phyloP scores from a whole-genome alignment of 345 rosid species.

The Salix dunnii region DNA sequence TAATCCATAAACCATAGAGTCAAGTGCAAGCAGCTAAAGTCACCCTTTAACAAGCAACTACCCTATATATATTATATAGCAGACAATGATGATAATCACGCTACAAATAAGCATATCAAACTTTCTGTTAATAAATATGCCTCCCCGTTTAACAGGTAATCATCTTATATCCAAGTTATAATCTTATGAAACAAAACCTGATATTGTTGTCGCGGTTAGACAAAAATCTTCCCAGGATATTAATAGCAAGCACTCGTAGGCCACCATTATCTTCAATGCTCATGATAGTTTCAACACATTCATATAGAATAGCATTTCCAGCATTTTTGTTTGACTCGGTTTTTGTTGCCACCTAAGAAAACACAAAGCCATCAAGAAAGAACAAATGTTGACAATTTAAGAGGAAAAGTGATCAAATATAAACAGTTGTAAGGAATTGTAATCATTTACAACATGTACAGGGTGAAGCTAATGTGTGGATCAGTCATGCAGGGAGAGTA shows the following conservation, averaged over 20 bases:
- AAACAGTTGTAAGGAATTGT: neutral
- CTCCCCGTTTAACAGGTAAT: neutral
- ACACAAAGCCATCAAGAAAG: slow-evolving; percentile 18
- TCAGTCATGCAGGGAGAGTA: neutral
- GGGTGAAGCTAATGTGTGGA: neutral
- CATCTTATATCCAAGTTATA: neutral
- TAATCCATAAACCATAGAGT: neutral
- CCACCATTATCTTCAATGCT: slow-evolving; percentile 95
- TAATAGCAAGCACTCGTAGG: slow-evolving; percentile 97
- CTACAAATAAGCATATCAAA: neutral
- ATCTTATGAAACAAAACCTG: slow-evolving; percentile 46
- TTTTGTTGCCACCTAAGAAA: slow-evolving; percentile 90
- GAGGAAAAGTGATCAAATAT: slow-evolving; percentile 2
- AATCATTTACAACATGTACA: neutral
- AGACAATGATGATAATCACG: neutral
- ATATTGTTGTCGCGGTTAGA: slow-evolving; percentile 99
- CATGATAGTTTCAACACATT: slow-evolving; percentile 97
- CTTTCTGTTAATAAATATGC: neutral
- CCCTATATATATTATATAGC: neutral
- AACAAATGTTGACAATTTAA: neutral
- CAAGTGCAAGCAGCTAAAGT: neutral
- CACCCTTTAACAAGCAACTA: neutral
- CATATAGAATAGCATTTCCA: slow-evolving; percentile 97
- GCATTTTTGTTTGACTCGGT: slow-evolving; percentile 97
- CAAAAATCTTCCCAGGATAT: slow-evolving; percentile 94